phyloP scores from a whole-genome alignment of 257 asterid species.

The Capsicum chinense region DNA sequence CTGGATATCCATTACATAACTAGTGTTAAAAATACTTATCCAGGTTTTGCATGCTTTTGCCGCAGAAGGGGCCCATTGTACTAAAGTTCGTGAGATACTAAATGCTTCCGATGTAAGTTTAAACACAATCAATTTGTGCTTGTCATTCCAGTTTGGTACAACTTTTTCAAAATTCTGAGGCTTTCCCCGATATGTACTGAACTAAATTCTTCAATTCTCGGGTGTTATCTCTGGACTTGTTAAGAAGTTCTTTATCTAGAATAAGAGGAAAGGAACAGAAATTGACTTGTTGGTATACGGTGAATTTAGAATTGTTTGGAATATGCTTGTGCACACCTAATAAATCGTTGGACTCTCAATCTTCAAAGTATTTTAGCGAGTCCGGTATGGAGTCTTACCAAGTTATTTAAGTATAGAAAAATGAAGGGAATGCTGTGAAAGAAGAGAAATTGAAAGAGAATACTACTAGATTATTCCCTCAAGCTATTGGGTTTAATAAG shows the following conservation, averaged over 20 bases:
- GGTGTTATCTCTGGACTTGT: conserved; percentile 9
- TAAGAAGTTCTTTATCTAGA: background rate
- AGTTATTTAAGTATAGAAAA: background rate
- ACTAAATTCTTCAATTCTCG: conserved; percentile 21
- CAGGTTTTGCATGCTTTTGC: conserved; percentile 98
- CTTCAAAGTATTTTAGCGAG: background rate
- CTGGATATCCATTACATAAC: conserved; percentile 15
- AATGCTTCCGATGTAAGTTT: conserved; percentile 83
- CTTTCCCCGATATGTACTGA: background rate
- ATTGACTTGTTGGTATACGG: background rate
- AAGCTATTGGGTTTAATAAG: background rate
- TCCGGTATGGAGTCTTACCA: background rate
- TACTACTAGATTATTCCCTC: background rate
- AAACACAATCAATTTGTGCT: background rate
- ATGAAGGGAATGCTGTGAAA: background rate
- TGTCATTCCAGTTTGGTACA: conserved; percentile 5
- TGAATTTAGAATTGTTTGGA: background rate
- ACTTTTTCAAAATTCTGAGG: conserved; percentile 4
- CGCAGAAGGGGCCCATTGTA: conserved; percentile 92
- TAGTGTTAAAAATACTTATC: conserved; percentile 26
- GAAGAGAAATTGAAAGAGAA: background rate
- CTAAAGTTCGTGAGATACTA: conserved; percentile 82
- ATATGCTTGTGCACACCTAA: conserved; percentile 20
- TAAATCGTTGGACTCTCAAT: background rate
- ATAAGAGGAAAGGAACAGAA: background rate